Percentiles rank a stretch among this genome's conserved stretches.
phyloP scores from a whole-genome alignment of 108 stramenopile genomes.

The Pseudonitzschia multiseries region DNA sequence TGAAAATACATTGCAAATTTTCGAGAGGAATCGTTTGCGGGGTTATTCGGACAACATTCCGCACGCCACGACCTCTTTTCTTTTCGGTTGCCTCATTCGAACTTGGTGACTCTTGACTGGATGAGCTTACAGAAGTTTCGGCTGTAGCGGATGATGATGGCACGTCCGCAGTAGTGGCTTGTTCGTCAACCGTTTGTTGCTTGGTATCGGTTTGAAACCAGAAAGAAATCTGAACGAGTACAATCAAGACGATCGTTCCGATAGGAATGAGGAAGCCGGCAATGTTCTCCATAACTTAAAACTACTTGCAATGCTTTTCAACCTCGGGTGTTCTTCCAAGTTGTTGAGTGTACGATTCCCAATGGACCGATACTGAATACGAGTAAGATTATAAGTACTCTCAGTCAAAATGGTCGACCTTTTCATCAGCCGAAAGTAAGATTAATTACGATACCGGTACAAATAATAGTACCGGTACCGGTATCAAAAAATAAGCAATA shows the following conservation, averaged over 20 bases:
- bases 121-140: neutral
- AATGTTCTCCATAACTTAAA: neutral
- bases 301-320: neutral
- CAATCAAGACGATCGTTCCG: slow-evolving; percentile 13
- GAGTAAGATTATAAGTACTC: too few relatives aligned
- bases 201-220: slow-evolving; percentile 12
- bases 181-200: neutral
- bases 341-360: too few relatives aligned
- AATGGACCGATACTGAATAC: too few relatives aligned
- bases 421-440: too few relatives aligned
- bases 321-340: too few relatives aligned
- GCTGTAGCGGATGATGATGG: neutral
- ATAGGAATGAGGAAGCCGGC: slow-evolving; percentile 16
- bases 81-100: neutral
- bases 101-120: neutral
- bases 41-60: too few relatives aligned
- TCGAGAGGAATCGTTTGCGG: neutral
- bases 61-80: neutral
- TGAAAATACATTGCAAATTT: neutral
- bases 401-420: too few relatives aligned
- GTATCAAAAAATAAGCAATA: too few relatives aligned
- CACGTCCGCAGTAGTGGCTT: neutral
- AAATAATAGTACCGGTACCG: too few relatives aligned
- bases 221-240: slow-evolving; percentile 23
- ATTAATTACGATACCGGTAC: too few relatives aligned